A percentile compares a stretch with the other conserved stretches of the same genome.
Evolutionary conservation across 169 alveolate species (phyloP).

Genomic region (Plasmodium gaboni): DNA sequence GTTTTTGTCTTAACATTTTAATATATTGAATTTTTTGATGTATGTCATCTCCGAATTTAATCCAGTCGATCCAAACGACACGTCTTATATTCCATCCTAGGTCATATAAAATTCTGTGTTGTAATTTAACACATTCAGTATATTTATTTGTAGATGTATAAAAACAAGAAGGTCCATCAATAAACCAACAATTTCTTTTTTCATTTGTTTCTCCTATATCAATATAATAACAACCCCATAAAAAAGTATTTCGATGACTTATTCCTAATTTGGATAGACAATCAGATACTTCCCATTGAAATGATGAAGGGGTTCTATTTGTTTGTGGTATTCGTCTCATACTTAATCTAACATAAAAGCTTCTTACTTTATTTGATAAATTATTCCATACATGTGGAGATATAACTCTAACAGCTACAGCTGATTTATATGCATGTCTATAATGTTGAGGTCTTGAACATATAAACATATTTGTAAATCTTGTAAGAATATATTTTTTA

Average conservation of each 20-base stretch:
- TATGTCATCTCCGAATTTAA: conserved; percentile 54
- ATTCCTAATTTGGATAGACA: conserved; percentile 84
- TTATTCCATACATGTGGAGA: conserved; percentile 84
- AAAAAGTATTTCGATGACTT: conserved; percentile 85
- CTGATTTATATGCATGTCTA: conserved; percentile 84
- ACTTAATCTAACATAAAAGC: conserved; percentile 86
- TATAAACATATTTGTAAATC: conserved; percentile 85
- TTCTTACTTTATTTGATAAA: conserved; percentile 79
- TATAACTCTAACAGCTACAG: conserved; percentile 86
- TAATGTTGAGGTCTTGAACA: conserved; percentile 88
- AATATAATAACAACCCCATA: conserved; percentile 90
- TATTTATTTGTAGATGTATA: conserved; percentile 83
- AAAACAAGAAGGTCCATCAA: conserved; percentile 90
- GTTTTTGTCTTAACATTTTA: conserved; percentile 73
- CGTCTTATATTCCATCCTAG: conserved; percentile 90
- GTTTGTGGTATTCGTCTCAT: conserved; percentile 85
- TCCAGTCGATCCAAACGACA: conserved; percentile 88
- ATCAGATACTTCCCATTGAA: conserved; percentile 91
- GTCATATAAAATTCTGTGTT: conserved; percentile 86
- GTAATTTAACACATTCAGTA: conserved; percentile 84
- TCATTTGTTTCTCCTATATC: conserved; percentile 89
- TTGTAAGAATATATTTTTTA: conserved; percentile 80
- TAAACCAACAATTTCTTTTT: conserved; percentile 87
- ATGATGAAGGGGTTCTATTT: conserved; percentile 83
- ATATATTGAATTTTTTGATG: conserved; percentile 77